Conservation (phyloP, 1,284 basidiomycete genomes). For the Microbotryum violaceum region DNA sequence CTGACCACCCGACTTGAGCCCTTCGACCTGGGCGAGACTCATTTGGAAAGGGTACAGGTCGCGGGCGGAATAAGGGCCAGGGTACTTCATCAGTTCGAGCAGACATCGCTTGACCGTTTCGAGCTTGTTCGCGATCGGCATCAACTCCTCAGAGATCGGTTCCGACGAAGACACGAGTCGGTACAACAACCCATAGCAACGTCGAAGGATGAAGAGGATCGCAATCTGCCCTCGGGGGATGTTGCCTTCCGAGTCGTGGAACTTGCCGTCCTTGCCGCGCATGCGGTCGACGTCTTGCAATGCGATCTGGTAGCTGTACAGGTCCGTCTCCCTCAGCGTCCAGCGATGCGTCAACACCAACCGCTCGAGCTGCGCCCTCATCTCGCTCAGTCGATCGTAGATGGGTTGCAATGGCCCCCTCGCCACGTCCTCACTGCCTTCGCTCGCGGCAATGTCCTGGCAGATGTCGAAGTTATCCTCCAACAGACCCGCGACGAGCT, state of each 20-base stretch:
- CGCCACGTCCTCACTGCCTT: constrained; percentile 83
- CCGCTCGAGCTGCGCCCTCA: constrained; percentile 78
- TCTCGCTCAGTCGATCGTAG: constrained; percentile 80
- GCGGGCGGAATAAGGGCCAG: constrained; percentile 87
- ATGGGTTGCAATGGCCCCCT: constrained; percentile 78
- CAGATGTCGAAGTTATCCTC: constrained; percentile 96
- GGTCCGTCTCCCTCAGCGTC: constrained; percentile 81
- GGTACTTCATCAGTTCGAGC: constrained; percentile 92
- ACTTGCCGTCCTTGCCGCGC: constrained; percentile 85
- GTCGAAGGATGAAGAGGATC: constrained; percentile 77
- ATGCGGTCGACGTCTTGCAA: constrained; percentile 95
- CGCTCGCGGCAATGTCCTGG: constrained; percentile 90
- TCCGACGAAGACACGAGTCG: constrained; percentile 91
- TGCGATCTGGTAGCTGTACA: constrained; percentile 69
- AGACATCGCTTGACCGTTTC: constrained; percentile 35
- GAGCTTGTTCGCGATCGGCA: constrained; percentile 43
- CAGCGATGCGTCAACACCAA: constrained; percentile 91
- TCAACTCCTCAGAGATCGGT: constrained; percentile 59
- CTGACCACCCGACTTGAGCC: constrained; percentile 82
- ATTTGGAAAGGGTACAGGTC: constrained; percentile 72
- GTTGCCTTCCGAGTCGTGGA: constrained; percentile 88
- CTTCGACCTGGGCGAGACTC: constrained; percentile 66
- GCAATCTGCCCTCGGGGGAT: constrained; percentile 86
- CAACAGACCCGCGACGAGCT: constrained; percentile 60
- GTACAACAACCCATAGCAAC: constrained; percentile 96